A percentile compares a stretch with the other conserved stretches of the same genome.
Evolutionary conservation across 2,329 filamentous ascomycete genomes (phyloP).

Genomic region (Chaetothyriales sp.): DNA sequence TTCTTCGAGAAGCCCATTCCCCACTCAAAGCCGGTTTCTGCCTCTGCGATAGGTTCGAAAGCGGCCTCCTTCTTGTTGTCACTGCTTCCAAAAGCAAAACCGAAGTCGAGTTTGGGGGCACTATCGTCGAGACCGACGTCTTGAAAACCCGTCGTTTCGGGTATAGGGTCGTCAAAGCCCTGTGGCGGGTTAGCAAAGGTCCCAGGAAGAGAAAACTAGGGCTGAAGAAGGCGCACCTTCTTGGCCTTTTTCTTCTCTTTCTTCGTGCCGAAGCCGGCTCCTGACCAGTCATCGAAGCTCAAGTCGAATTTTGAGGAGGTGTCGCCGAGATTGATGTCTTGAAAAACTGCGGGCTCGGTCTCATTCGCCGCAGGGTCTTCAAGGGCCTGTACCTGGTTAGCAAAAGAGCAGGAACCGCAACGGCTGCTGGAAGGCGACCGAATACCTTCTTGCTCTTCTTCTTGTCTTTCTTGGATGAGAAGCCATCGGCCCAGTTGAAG

Average conservation of each 20-base stretch:
- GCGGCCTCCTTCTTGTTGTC: conserved; percentile 12
- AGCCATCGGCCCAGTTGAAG: conserved; percentile 32
- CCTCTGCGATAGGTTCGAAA: conserved; percentile 1
- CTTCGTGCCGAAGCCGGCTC: conserved; percentile 35
- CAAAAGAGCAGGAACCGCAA: neutral
- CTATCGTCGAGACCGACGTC: neutral
- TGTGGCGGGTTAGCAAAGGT: conserved; percentile 1
- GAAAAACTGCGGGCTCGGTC: conserved; percentile 36
- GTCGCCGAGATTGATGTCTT: conserved; percentile 54
- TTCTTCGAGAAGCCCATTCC: conserved; percentile 28
- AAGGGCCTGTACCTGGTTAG: neutral
- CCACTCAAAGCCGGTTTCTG: conserved; percentile 12
- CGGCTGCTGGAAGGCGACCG: conserved; percentile 3
- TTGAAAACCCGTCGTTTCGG: conserved; percentile 4
- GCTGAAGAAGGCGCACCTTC: conserved; percentile 7
- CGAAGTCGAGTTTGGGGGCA: conserved; percentile 34
- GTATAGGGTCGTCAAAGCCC: conserved; percentile 3
- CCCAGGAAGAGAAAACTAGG: no score
- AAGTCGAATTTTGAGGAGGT: conserved; percentile 42
- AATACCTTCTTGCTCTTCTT: conserved; percentile 41
- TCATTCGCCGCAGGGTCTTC: conserved; percentile 15
- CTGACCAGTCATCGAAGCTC: conserved; percentile 36
- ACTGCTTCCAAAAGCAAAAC: conserved; percentile 39
- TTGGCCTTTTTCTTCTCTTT: conserved; percentile 24
- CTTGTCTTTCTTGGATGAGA: conserved; percentile 33